Evolutionary conservation across 371 early-diverging fungal species (phyloP), one percentile per base, ranked within the genome.

Genomic region (Mucor circinelloides): DNA sequence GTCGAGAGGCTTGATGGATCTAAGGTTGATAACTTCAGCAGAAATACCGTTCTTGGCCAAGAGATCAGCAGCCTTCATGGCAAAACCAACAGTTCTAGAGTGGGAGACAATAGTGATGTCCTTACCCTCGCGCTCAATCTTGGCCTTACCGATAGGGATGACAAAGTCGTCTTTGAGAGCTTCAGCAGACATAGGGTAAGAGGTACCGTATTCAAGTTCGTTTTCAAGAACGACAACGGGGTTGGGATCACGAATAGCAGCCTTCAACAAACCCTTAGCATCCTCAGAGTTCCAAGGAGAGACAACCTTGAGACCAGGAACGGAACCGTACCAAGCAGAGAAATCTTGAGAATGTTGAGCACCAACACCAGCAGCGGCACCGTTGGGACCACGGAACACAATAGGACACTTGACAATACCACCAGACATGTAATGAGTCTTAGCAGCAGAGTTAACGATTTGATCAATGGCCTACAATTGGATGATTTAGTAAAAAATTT

Each of bases 331-430:
- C 96, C 98, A 99, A 60, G 97, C 94, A 72, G 97, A 95, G 76
- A 96, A 99, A 86, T 96, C 96, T 85, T 99, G 99, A 31, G 99
- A 99, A 88, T 99, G 99, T 88, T 99, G 99, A 50, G 99, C 99
- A 75, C 87, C 99, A 38, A 99, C 99, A 78, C 99, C 99, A 46
- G 95, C 92, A 70, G 98, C 97, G 56, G 97, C 97, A 70, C 99
- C 99, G 87, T 99, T 99, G 63, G 99, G 99, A 17, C 99, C 99
- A 75, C 99, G 93, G 92, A 99, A 99, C 13, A 99, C 99, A 74
- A 99, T 99, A 25, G 99, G 98, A 78, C 94, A 93, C 60, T 76
- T 74, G 38, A 93, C 92, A 21, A 89, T 85, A 48, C 97, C 98
- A 56, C 97, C 99, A 40, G 98, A 95, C 99, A 99, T 99, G 87